These are phyloP conservation scores for Collybiopsis luxurians DNA, from an alignment of 768 basidiomycete species.

Conservation along the genomic window DNA sequence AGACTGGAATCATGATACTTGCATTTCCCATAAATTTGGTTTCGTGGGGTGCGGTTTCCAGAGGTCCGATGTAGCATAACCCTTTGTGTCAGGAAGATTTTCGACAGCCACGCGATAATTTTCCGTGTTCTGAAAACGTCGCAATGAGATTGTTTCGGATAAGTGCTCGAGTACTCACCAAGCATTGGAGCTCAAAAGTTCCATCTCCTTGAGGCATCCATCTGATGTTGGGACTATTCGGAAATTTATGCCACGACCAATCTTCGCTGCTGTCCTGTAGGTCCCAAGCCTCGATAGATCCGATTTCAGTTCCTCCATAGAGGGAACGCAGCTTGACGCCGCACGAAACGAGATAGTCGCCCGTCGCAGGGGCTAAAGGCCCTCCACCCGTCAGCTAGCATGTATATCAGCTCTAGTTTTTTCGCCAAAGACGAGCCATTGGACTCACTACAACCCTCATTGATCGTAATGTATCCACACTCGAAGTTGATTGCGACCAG, in stretches of 20 bases:
- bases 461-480: slow-evolving; percentile 20
- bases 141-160: no score
- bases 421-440: neutral
- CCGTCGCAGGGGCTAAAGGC: slow-evolving; percentile 31
- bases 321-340: slow-evolving; percentile 30
- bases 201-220: slow-evolving; percentile 37
- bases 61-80: slow-evolving; percentile 43
- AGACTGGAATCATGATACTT: no score
- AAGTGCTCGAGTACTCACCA: no score
- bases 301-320: slow-evolving; percentile 38
- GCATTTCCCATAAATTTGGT: slow-evolving; percentile 33
- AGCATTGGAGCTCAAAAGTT: slow-evolving; percentile 34
- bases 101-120: slow-evolving; percentile 29
- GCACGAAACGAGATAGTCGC: slow-evolving; percentile 27
- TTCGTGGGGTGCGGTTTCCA: slow-evolving; percentile 42
- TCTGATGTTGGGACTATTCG: slow-evolving; percentile 22
- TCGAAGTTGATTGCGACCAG: slow-evolving; percentile 23
- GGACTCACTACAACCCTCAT: slow-evolving; percentile 27
- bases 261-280: slow-evolving; percentile 15
- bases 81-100: slow-evolving; percentile 30
- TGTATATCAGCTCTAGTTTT: neutral
- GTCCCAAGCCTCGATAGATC: slow-evolving; percentile 11
- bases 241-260: slow-evolving; percentile 30
- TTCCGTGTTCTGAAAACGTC: slow-evolving; percentile 22
- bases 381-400: slow-evolving; percentile 23